Conservation (phyloP, 1,139 yeast species). For the Lodderomyces theae region DNA sequence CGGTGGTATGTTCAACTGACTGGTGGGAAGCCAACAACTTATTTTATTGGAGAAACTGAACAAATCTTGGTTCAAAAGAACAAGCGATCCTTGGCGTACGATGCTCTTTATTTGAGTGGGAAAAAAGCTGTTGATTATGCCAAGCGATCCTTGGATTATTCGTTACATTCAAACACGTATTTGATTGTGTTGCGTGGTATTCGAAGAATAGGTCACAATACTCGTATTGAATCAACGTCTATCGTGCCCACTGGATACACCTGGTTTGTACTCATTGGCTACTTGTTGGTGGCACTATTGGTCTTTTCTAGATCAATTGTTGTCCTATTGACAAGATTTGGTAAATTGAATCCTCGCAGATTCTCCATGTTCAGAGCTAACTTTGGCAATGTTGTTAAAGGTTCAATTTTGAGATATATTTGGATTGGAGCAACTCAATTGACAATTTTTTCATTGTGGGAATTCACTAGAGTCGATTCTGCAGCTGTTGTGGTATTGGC, state of each 20-base stretch:
- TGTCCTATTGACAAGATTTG: constrained; percentile 41
- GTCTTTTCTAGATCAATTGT: constrained; percentile 51
- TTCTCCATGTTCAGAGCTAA: constrained; percentile 50
- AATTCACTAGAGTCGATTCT: constrained; percentile 66
- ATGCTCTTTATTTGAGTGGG: background rate
- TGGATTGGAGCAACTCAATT: constrained; percentile 77
- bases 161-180: constrained; percentile 38
- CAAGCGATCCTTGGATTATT: constrained; percentile 30
- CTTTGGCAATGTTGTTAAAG: constrained; percentile 59
- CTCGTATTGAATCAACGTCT: constrained; percentile 69
- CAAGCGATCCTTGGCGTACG: constrained; percentile 40
- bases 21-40: constrained; percentile 68
- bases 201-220: constrained; percentile 64
- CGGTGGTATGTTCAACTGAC: constrained; percentile 81
- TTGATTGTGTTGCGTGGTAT: constrained; percentile 71
- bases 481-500: constrained; percentile 75
- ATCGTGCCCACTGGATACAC: constrained; percentile 76
- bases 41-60: constrained; percentile 53
- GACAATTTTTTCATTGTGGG: constrained; percentile 69
- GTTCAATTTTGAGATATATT: constrained; percentile 65
- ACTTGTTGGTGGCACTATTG: constrained; percentile 44
- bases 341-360: constrained; percentile 47
- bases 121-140: constrained; percentile 17
- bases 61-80: constrained; percentile 59
- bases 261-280: constrained; percentile 67